Conservation (phyloP, 345 rosid genomes). For the Viola odorata region DNA sequence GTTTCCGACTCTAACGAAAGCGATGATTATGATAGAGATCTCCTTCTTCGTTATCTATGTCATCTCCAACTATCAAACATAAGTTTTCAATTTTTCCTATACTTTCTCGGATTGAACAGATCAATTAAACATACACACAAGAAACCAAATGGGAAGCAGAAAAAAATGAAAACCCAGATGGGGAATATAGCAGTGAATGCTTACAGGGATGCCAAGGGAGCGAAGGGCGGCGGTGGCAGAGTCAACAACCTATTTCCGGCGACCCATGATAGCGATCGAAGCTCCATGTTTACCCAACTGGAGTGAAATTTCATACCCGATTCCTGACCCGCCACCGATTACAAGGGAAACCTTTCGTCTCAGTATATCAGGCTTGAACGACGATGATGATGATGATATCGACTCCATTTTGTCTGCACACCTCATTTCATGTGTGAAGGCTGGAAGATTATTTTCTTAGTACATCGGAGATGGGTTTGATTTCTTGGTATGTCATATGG, state of each 20-base stretch:
- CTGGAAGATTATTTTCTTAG: constrained; percentile 72
- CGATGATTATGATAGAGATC: too few relatives aligned
- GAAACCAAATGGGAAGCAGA: too few relatives aligned
- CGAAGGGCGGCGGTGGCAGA: constrained; percentile 36
- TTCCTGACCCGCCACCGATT: constrained; percentile 50
- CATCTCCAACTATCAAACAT: too few relatives aligned
- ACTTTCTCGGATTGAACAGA: neutral
- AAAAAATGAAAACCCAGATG: constrained; percentile 1
- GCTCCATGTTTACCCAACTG: constrained; percentile 49
- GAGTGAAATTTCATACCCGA: constrained; percentile 39
- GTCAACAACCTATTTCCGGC: constrained; percentile 32
- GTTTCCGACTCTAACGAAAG: too few relatives aligned
- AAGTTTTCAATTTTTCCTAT: too few relatives aligned
- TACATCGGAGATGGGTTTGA: constrained; percentile 74
- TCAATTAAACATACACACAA: too few relatives aligned
- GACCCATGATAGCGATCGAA: constrained; percentile 48
- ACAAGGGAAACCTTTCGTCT: constrained; percentile 44
- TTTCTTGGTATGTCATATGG: constrained; percentile 69
- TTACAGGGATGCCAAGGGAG: constrained; percentile 33
- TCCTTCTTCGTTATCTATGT: too few relatives aligned
- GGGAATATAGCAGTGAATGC: neutral
- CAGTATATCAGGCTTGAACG: constrained; percentile 36
- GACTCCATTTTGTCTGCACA: too few relatives aligned
- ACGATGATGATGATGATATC: constrained; percentile 21
- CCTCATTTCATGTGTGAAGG: too few relatives aligned